A percentile compares a stretch with the other conserved stretches of the same genome.
Conservation (phyloP, 73 alveolate genomes). For the Paramecium primaurelia region DNA sequence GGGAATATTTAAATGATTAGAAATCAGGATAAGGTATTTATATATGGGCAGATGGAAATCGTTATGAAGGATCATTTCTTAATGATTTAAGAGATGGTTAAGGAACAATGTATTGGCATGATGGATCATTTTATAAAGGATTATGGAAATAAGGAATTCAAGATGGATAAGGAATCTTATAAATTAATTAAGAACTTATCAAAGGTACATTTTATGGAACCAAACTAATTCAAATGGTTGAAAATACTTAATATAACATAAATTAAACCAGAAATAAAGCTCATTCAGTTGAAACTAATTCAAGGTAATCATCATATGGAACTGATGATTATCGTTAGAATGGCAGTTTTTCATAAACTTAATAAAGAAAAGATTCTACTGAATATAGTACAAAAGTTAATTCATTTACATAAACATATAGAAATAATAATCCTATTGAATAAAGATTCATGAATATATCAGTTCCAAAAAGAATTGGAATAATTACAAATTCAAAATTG, state of each 20-base stretch:
- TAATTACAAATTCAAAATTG: neutral
- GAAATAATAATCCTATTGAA: neutral
- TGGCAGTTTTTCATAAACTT: neutral
- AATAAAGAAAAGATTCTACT: neutral
- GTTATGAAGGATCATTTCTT: constrained; percentile 33
- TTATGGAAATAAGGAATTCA: constrained; percentile 61
- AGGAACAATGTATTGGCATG: constrained; percentile 60
- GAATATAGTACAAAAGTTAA: neutral
- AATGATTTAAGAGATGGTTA: constrained; percentile 61
- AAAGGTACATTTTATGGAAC: constrained; percentile 17
- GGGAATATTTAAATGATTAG: constrained; percentile 64
- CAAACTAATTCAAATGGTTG: neutral
- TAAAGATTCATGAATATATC: neutral
- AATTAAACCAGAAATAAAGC: neutral
- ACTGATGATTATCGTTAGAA: neutral
- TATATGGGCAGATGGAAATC: constrained; percentile 56
- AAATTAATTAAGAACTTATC: neutral
- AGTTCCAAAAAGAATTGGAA: neutral
- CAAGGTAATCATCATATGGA: neutral
- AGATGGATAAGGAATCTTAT: constrained; percentile 63
- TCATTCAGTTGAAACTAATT: neutral
- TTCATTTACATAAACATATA: neutral
- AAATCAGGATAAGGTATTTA: constrained; percentile 50
- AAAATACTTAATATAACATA: neutral
- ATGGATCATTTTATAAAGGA: constrained; percentile 59